These are phyloP conservation scores for Pichia californica DNA, from an alignment of 805 yeast genomes.

Conservation along the genomic window DNA sequence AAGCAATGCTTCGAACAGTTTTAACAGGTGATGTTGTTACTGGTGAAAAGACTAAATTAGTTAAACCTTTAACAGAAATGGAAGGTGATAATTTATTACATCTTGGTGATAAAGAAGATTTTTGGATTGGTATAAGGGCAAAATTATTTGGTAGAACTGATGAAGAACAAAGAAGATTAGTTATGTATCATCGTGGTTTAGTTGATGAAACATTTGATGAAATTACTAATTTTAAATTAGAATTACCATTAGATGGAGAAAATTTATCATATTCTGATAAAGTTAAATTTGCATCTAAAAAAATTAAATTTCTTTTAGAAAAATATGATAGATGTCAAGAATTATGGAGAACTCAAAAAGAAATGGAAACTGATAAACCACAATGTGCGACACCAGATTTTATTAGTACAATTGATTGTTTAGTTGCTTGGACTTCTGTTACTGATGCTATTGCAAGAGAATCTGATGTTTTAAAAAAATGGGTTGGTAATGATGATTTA, in stretches of 20 bases:
- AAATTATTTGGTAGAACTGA: slow-evolving; percentile 73
- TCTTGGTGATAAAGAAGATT: slow-evolving; percentile 56
- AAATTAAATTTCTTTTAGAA: slow-evolving; percentile 52
- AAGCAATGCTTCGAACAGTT: slow-evolving; percentile 83
- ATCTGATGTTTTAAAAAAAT: slow-evolving; percentile 50
- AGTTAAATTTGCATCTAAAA: slow-evolving; percentile 34
- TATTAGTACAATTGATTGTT: slow-evolving; percentile 59
- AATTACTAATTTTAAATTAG: slow-evolving; percentile 55
- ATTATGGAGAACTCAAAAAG: slow-evolving; percentile 72
- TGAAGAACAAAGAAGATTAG: slow-evolving; percentile 67
- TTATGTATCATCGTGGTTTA: slow-evolving; percentile 60
- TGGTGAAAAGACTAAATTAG: slow-evolving; percentile 77
- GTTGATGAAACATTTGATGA: slow-evolving; percentile 71
- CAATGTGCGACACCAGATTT: slow-evolving; percentile 59
- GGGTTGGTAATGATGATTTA: slow-evolving; percentile 82
- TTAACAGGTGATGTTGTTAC: slow-evolving; percentile 92
- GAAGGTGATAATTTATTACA: slow-evolving; percentile 43
- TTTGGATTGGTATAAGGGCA: slow-evolving; percentile 87
- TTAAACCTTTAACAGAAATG: slow-evolving; percentile 38
- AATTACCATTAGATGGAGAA: slow-evolving; percentile 29
- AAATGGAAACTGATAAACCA: slow-evolving; percentile 77
- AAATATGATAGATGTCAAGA: slow-evolving; percentile 62
- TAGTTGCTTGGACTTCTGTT: slow-evolving; percentile 78
- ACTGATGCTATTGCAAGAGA: slow-evolving; percentile 63
- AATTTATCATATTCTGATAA: slow-evolving; percentile 18